Evolutionary conservation across 2,329 filamentous ascomycete genomes (phyloP).

Genomic region (Emergomyces africanus): DNA sequence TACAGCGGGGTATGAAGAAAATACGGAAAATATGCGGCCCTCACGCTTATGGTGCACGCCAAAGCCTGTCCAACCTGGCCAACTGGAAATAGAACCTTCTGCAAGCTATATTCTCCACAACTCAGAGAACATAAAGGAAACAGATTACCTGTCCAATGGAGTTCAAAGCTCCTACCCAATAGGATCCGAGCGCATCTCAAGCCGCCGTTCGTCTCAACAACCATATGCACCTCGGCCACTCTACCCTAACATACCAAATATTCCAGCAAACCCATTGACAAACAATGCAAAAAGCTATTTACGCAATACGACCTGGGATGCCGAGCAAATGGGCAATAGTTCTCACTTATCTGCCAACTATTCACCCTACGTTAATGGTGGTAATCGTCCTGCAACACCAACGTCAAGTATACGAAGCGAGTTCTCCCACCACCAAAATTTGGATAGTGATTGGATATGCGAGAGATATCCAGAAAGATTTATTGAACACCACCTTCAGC

Average conservation of each 20-base stretch:
- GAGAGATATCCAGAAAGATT: neutral
- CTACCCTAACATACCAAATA: neutral
- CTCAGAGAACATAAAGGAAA: neutral
- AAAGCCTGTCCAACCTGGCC: neutral
- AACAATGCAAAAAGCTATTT: neutral
- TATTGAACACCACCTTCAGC: neutral
- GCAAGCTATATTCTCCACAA: too few relatives aligned
- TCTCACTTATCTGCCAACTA: neutral
- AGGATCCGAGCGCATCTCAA: neutral
- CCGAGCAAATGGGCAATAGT: neutral
- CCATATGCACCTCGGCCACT: neutral
- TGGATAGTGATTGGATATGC: neutral
- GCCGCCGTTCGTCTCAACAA: neutral
- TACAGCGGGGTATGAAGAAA: neutral
- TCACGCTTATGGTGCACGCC: neutral
- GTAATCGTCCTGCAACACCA: neutral
- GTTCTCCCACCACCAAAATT: neutral
- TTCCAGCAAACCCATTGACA: neutral
- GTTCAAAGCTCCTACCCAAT: neutral
- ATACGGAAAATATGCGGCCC: neutral
- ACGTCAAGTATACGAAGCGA: neutral
- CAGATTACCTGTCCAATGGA: neutral
- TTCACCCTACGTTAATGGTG: neutral
- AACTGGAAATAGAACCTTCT: neutral
- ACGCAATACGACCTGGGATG: neutral